Base-by-base conservation (phyloP, 2,329 filamentous ascomycete genomes). In the Fusarium brevicatenulatum region DNA sequence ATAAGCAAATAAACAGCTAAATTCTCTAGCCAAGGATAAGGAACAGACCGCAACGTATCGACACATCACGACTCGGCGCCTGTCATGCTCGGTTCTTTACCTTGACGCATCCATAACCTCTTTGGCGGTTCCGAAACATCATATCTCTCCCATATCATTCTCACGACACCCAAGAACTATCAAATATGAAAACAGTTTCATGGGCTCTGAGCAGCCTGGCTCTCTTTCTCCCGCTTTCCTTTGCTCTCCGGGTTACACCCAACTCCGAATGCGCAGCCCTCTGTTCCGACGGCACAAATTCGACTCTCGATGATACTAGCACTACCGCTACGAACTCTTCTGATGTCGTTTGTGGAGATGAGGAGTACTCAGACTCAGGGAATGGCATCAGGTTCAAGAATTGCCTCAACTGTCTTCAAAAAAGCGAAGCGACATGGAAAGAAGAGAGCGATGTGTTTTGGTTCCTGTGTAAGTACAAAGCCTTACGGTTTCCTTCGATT, bases 321-420 rank as follows among this genome's bases (percentile, higher is more conserved):
- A 11, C 18, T 19, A 18, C 86, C 1, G 81, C 75, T 8, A 89
- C 86, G 1, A 83, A 80, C 23, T 68, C 83, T 3, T 79, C 81
- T 2, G 87, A 90, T 21, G 83, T 90, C 9, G 80, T 82, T 1
- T 88, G 87, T 65, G 73, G 78, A 16, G 82, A 88, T 57, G 49
- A 70, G 4, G 81, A 83, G 6, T 88, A 83, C 62, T 78, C 78
- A 0, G 12, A 19, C 75, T 77, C 7, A 80, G 80, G 2, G 58
- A 77, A 2, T 1, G 87, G 87, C 1, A 83, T 83, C 54, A 85
- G 85, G 56, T 88, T 83, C 77, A 81, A 83, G 68, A 82, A 81
- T 37, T 89, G 87, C 44, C 21, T 87, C 2, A 77, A 81, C 4
- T 89, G 87, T 60, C 76, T 88, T 1, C 83, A 85, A 30, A 82